Conservation (phyloP, 2,329 filamentous ascomycete genomes). For the Fusarium floridanum region DNA sequence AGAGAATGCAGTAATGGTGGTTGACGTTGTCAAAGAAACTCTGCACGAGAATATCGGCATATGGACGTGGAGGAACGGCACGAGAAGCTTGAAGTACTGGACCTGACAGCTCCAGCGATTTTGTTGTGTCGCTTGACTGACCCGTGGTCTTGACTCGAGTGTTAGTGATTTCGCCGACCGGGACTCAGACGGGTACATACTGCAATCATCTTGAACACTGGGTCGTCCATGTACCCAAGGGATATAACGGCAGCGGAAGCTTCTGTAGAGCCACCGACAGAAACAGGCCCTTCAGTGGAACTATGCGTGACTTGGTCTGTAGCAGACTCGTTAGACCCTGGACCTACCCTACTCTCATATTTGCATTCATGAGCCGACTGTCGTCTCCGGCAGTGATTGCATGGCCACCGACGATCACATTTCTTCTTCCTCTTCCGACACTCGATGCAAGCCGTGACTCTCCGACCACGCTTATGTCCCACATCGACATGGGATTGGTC, state of each 20-base stretch:
- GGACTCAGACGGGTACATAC: background rate
- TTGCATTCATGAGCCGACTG: background rate
- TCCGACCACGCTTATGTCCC: background rate
- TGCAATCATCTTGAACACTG: background rate
- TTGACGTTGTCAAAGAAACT: background rate
- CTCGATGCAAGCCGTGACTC: background rate
- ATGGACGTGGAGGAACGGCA: background rate
- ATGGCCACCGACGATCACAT: constrained; percentile 4
- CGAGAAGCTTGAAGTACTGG: background rate
- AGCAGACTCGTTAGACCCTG: background rate
- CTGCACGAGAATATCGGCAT: background rate
- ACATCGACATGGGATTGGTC: background rate
- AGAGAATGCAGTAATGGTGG: background rate
- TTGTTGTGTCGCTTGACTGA: background rate
- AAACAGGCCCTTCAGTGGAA: background rate
- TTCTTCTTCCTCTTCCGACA: constrained; percentile 2
- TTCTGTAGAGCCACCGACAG: background rate
- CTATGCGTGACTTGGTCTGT: background rate
- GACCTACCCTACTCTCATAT: background rate
- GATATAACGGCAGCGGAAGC: background rate
- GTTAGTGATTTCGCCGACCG: background rate
- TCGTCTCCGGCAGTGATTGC: background rate
- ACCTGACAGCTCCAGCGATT: background rate
- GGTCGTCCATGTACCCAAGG: constrained; percentile 1
- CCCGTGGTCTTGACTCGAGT: background rate